Conservation (phyloP, 2,329 filamentous ascomycete genomes). For the Trichoderma sp. region DNA sequence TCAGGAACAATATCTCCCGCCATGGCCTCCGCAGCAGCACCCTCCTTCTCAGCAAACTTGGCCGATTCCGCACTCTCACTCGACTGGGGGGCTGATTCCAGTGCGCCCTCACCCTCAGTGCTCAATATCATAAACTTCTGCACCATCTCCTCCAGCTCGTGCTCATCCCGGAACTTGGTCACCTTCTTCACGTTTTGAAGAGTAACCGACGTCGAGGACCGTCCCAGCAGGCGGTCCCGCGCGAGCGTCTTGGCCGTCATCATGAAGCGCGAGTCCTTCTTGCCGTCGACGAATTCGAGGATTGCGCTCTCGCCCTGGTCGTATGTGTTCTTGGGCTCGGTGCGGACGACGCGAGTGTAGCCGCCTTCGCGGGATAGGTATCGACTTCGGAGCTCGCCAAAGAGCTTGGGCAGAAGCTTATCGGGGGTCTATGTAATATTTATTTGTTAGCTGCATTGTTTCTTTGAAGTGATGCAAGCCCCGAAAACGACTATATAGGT, state of each 20-base stretch:
- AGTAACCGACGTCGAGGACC: conserved; percentile 71
- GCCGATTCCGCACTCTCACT: conserved; percentile 31
- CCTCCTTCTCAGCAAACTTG: conserved; percentile 36
- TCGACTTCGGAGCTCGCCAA: conserved; percentile 77
- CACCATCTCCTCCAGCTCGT: conserved; percentile 69
- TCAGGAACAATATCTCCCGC: conserved; percentile 39
- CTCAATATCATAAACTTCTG: conserved; percentile 43
- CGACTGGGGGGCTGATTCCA: conserved; percentile 14
- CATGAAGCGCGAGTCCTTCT: conserved; percentile 90
- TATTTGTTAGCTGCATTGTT: not conserved
- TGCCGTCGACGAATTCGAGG: conserved; percentile 92
- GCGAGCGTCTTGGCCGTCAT: conserved; percentile 88
- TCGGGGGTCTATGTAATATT: conserved; percentile 61
- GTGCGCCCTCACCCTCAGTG: conserved; percentile 30
- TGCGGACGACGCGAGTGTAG: conserved; percentile 92
- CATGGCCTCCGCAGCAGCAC: conserved; percentile 41
- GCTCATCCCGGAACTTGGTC: conserved; percentile 73
- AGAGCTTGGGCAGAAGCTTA: conserved; percentile 79
- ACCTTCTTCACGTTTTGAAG: conserved; percentile 81
- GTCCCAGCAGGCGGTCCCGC: conserved; percentile 59
- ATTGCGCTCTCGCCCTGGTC: conserved; percentile 91
- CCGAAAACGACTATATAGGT: not conserved
- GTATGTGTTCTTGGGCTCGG: conserved; percentile 79
- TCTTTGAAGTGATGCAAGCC: not conserved
- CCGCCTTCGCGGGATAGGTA: conserved; percentile 82